Evolutionary conservation across 108 stramenopile species (phyloP).

Genomic region (Nannochloropsis salina): DNA sequence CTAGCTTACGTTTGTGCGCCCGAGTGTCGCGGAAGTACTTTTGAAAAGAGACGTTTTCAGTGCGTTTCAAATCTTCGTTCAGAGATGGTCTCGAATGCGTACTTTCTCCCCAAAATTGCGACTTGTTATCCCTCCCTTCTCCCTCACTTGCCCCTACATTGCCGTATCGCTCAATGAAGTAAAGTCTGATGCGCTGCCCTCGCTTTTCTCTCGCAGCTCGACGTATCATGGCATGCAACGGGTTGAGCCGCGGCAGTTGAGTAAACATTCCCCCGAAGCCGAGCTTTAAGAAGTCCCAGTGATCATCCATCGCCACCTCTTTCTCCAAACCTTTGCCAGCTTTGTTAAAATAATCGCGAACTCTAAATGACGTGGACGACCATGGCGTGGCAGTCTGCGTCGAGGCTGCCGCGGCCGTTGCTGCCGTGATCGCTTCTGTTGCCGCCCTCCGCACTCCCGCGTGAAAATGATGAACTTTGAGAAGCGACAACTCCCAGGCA

Average conservation of each 20-base stretch:
- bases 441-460: neutral
- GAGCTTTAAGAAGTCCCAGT: conserved; percentile 11
- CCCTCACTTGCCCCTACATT: neutral
- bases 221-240: conserved; percentile 6
- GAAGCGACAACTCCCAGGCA: conserved; percentile 47
- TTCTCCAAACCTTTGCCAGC: neutral
- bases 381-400: neutral
- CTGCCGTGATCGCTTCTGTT: neutral
- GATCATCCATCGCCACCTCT: neutral
- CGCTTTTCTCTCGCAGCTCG: neutral
- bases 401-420: neutral
- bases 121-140: neutral
- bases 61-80: neutral
- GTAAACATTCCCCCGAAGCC: conserved; percentile 15
- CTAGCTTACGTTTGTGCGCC: neutral
- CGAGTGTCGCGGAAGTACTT: neutral
- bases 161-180: neutral
- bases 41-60: neutral
- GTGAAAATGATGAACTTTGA: conserved; percentile 21
- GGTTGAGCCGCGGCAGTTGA: neutral
- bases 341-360: neutral
- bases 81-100: neutral
- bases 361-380: neutral
- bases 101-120: neutral
- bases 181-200: neutral